These are phyloP conservation scores for Oryza glumipatula DNA, from an alignment of 176 grass and related monocot species.

Conservation along the genomic window DNA sequence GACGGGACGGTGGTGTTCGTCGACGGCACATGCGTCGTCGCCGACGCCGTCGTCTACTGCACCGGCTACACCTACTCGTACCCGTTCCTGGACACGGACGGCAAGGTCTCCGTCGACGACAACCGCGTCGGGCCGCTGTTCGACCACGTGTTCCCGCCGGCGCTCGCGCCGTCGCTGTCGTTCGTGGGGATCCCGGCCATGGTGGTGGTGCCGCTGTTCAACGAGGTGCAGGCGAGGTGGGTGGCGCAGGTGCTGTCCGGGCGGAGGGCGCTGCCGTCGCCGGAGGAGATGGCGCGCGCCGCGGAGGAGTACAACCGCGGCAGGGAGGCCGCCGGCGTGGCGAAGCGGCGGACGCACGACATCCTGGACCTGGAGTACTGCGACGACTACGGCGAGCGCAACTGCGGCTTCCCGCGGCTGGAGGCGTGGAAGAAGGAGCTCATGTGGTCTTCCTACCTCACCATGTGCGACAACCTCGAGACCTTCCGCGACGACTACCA, in stretches of 20 bases:
- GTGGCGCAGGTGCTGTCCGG: conserved; percentile 53
- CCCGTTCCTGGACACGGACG: conserved; percentile 55
- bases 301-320: conserved; percentile 22
- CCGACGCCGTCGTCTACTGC: conserved; percentile 51
- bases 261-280: not conserved
- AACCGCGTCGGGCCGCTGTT: conserved; percentile 45
- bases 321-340: conserved; percentile 25
- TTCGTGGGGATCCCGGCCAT: conserved; percentile 16
- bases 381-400: conserved; percentile 31
- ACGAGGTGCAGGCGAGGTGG: conserved; percentile 47
- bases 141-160: conserved; percentile 54
- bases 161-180: conserved; percentile 30
- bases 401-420: conserved; percentile 25
- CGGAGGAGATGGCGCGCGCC: conserved; percentile 41
- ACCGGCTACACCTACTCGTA: conserved; percentile 39
- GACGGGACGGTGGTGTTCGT: conserved; percentile 40
- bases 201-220: conserved; percentile 14
- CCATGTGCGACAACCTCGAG: not conserved
- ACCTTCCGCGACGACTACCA: conserved; percentile 28
- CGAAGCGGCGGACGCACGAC: conserved; percentile 21
- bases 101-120: conserved; percentile 32
- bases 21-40: conserved; percentile 33
- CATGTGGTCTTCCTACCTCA: not conserved
- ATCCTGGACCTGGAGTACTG: not conserved
- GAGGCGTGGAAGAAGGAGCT: conserved; percentile 34